Evolutionary conservation across 257 asterid species (phyloP), one percentile per base, ranked within the genome.

Genomic region (Nicotiana otophora): DNA sequence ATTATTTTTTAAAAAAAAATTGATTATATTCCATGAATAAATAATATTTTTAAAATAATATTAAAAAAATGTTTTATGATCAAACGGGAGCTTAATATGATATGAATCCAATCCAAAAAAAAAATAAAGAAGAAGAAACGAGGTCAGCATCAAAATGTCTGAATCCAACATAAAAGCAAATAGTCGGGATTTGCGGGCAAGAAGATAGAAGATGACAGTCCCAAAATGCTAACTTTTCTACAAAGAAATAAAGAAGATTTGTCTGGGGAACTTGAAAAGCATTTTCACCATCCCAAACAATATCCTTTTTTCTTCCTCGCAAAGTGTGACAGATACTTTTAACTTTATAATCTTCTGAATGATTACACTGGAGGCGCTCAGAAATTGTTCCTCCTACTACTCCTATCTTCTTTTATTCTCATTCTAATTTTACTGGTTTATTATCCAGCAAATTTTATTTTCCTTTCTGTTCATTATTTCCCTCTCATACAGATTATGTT

Each of bases 291-390:
- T 16, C 68, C 34, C 34, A 48, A 31, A 46, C 39, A 74, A 74
- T 74, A 48, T 46, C 39, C 61, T 42, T 9, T 42, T 42, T 42
- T 42, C 51, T 8, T 42, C 51, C 51, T 53, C 58, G 58, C 58
- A 53, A 15, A 11, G 19, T 53, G 58, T 53, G 58, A 53, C 17
- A 15, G 48, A 34, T 17, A 36, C 51, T 42, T 42, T 42, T 42
- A 42, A 68, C 17, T 67, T 51, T 65, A 83, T 23, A 31, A 76
- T 80, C 62, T 64, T 85, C 58, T 82, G 90, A 84, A 89, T 87
- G 89, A 87, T 89, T 82, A 89, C 87, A 85, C 88, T 77, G 90
- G 88, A 88, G 91, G 89, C 89, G 91, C 86, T 82, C 91, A 89
- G 90, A 85, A 85, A 74, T 89, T 89, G 91, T 87, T 89, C 83